A percentile compares a stretch with the other conserved stretches of the same genome.
phyloP scores from a whole-genome alignment of 2,329 filamentous ascomycete species.

The Ascochyta pisi region DNA sequence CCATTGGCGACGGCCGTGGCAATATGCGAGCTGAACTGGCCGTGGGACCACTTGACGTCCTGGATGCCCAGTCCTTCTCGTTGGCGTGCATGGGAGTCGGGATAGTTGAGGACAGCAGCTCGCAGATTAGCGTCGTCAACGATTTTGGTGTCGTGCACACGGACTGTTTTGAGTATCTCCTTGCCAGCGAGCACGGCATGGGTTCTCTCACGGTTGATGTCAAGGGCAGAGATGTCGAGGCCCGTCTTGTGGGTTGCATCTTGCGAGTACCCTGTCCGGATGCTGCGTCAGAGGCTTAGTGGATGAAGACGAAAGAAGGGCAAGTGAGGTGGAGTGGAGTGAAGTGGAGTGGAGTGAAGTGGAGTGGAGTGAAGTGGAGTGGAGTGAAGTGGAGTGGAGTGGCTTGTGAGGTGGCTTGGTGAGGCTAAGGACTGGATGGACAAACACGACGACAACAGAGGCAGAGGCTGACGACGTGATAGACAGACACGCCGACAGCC shows the following conservation, averaged over 20 bases:
- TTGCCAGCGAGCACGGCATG: slow-evolving; percentile 70
- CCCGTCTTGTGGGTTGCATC: slow-evolving; percentile 69
- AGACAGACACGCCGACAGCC: slow-evolving; percentile 1
- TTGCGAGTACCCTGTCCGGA: slow-evolving; percentile 58
- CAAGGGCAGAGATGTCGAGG: slow-evolving; percentile 67
- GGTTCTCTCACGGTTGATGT: slow-evolving; percentile 68
- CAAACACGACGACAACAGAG: neutral
- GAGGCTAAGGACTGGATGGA: neutral
- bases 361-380: neutral
- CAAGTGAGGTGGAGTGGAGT: neutral
- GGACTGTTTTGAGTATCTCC: slow-evolving; percentile 71
- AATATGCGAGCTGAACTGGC: slow-evolving; percentile 65
- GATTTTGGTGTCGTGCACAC: slow-evolving; percentile 62
- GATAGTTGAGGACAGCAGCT: slow-evolving; percentile 65
- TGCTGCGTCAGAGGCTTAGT: slow-evolving; percentile 33
- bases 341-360: neutral
- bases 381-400: neutral
- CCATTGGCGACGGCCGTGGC: slow-evolving; percentile 70
- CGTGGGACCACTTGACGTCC: slow-evolving; percentile 73
- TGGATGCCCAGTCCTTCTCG: slow-evolving; percentile 67
- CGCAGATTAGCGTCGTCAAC: slow-evolving; percentile 70
- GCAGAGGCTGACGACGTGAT: neutral
- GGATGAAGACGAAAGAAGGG: slow-evolving; percentile 6
- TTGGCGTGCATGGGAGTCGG: slow-evolving; percentile 58
- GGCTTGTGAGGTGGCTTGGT: neutral